phyloP scores from a whole-genome alignment of 2,329 filamentous ascomycete species.

The Cryoendolithus antarcticus region DNA sequence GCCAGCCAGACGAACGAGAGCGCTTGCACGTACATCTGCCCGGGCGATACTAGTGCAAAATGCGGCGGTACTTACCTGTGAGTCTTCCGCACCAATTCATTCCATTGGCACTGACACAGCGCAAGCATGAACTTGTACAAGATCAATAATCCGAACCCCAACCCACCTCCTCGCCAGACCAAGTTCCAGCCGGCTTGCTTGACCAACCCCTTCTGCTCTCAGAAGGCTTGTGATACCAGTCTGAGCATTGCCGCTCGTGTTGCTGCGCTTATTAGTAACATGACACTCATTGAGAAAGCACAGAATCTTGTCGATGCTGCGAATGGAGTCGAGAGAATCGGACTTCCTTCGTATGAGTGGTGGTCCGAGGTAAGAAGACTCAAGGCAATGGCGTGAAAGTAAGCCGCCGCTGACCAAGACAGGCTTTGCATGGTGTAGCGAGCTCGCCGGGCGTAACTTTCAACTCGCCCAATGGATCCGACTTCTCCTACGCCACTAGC shows the following conservation, averaged over 20 bases:
- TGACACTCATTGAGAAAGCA: too few relatives aligned
- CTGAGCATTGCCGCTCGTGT: not conserved
- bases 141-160: too few relatives aligned
- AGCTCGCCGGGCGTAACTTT: too few relatives aligned
- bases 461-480: conserved; percentile 7
- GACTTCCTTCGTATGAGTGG: conserved; percentile 43
- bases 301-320: conserved; percentile 33
- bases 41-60: not conserved
- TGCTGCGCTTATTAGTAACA: not conserved
- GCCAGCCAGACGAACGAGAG: too few relatives aligned
- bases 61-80: not conserved
- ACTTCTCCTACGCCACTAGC: conserved; percentile 46
- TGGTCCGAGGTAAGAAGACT: conserved; percentile 38
- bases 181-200: too few relatives aligned
- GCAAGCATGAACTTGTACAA: too few relatives aligned
- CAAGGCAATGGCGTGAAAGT: too few relatives aligned
- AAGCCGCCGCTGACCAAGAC: conserved; percentile 13
- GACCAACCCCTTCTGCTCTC: too few relatives aligned
- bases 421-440: conserved; percentile 30
- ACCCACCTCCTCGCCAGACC: too few relatives aligned
- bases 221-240: not conserved
- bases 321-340: conserved; percentile 40
- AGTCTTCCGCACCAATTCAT: too few relatives aligned
- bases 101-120: too few relatives aligned
- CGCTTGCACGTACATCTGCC: too few relatives aligned